phyloP scores from a whole-genome alignment of 192 early-diverging fungal species.

The Coemansia sp. region DNA sequence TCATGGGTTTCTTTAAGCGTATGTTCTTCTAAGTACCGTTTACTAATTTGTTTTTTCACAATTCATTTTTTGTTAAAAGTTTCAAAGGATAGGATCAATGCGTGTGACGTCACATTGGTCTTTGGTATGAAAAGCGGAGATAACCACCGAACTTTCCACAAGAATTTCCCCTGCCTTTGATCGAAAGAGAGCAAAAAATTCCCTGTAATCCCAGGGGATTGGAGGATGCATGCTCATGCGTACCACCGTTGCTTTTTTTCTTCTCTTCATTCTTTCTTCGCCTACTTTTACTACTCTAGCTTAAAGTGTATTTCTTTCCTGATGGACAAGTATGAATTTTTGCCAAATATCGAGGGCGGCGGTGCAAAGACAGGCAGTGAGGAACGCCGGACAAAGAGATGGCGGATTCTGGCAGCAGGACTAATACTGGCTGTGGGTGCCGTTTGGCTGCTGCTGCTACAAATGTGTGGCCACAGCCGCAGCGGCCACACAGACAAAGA shows the following conservation, averaged over 20 bases:
- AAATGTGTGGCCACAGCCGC: background rate
- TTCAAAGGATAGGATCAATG: background rate
- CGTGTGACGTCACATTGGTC: no score
- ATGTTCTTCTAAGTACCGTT: constrained; percentile 28
- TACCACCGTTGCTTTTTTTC: background rate
- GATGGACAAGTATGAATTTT: constrained; percentile 1
- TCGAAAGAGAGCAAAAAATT: no score
- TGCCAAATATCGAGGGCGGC: background rate
- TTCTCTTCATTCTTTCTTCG: background rate
- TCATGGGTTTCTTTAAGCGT: constrained; percentile 47
- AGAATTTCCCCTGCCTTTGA: no score
- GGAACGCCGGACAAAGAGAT: background rate
- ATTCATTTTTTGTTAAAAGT: background rate
- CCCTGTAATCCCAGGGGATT: no score
- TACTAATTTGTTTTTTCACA: background rate
- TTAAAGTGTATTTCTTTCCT: background rate
- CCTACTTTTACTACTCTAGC: background rate
- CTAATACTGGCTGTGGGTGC: background rate
- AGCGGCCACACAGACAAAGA: background rate
- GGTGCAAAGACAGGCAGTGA: background rate
- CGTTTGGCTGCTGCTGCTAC: background rate
- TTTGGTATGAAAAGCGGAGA: no score
- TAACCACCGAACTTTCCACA: no score
- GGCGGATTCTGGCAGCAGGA: background rate
- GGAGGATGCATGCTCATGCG: no score